Conservation (phyloP, 2,329 filamentous ascomycete genomes). For the Exophiala alcalophila region DNA sequence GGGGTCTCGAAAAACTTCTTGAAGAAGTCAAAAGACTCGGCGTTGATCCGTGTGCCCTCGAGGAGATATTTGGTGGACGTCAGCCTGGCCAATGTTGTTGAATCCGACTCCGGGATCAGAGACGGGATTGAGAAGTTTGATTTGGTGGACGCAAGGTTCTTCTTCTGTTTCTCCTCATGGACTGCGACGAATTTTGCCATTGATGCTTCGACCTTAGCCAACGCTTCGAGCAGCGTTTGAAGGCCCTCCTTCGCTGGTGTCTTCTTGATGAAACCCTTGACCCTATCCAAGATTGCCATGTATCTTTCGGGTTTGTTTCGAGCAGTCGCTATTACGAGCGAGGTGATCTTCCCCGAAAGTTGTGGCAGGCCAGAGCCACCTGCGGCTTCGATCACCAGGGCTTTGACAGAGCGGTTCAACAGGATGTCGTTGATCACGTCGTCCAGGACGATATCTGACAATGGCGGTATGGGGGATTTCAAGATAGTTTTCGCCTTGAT, state of each 20-base stretch:
- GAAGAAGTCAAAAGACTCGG: slow-evolving; percentile 8
- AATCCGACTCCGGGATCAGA: no score
- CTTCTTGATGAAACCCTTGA: slow-evolving; percentile 10
- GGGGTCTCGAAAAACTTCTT: slow-evolving; percentile 13
- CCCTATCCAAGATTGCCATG: slow-evolving; percentile 8
- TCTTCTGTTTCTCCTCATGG: slow-evolving; percentile 13
- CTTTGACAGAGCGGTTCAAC: slow-evolving; percentile 13
- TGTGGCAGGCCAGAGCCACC: slow-evolving; percentile 8
- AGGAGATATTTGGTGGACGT: slow-evolving; percentile 7
- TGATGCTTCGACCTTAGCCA: slow-evolving; percentile 20
- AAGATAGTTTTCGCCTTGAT: slow-evolving; percentile 23
- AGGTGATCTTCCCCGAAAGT: slow-evolving; percentile 22
- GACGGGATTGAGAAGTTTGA: no score
- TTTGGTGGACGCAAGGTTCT: slow-evolving; percentile 3
- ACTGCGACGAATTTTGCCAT: slow-evolving; percentile 23
- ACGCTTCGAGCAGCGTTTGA: slow-evolving; percentile 13
- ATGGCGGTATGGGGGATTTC: slow-evolving; percentile 24
- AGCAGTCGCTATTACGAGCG: slow-evolving; percentile 19
- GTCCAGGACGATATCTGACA: slow-evolving; percentile 25
- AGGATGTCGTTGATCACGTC: slow-evolving; percentile 18
- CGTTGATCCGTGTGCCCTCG: slow-evolving; percentile 2
- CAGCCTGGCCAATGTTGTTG: no score
- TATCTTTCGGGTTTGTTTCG: slow-evolving; percentile 24
- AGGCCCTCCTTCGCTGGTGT: slow-evolving; percentile 5
- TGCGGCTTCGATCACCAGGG: slow-evolving; percentile 11